Conservation (phyloP, 2,329 filamentous ascomycete species). For the Xylaria sp. region DNA sequence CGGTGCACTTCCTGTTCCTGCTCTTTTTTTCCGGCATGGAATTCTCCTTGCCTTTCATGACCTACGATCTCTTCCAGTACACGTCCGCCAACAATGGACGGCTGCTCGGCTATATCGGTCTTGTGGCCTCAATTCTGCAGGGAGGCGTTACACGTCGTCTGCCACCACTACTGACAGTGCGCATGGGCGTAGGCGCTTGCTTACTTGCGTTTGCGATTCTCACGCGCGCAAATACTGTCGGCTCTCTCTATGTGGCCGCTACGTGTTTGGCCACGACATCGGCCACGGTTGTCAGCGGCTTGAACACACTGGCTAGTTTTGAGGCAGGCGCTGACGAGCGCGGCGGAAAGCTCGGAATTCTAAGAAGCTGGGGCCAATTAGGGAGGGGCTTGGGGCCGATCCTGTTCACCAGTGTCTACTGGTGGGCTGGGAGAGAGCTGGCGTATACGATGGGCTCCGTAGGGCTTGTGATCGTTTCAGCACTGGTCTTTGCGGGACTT, state of each 20-base stretch:
- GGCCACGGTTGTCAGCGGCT: constrained; percentile 91
- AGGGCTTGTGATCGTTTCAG: constrained; percentile 80
- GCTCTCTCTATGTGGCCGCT: constrained; percentile 81
- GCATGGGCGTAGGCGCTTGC: constrained; percentile 80
- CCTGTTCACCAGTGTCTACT: constrained; percentile 94
- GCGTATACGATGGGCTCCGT: constrained; percentile 85
- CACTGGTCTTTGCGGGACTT: constrained; percentile 75
- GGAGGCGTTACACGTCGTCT: constrained; percentile 89
- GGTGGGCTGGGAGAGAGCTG: constrained; percentile 92
- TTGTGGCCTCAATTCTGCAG: constrained; percentile 91
- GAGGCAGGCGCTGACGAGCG: constrained; percentile 83
- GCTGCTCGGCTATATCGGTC: constrained; percentile 88
- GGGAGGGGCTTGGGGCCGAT: constrained; percentile 88
- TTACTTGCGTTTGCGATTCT: constrained; percentile 84
- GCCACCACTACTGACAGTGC: constrained; percentile 81
- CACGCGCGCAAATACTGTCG: constrained; percentile 72
- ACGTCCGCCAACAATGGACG: constrained; percentile 82
- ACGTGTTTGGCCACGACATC: constrained; percentile 88
- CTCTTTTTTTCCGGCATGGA: constrained; percentile 99
- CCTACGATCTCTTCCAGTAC: constrained; percentile 90
- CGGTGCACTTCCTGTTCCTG: constrained; percentile 88
- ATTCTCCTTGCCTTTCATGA: constrained; percentile 97
- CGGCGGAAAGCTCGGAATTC: constrained; percentile 84
- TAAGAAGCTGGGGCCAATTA: constrained; percentile 85
- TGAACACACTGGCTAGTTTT: constrained; percentile 92